These are phyloP conservation scores for Simplicillium aogashimaense DNA, from an alignment of 2,329 filamentous ascomycete genomes.

Conservation along the genomic window DNA sequence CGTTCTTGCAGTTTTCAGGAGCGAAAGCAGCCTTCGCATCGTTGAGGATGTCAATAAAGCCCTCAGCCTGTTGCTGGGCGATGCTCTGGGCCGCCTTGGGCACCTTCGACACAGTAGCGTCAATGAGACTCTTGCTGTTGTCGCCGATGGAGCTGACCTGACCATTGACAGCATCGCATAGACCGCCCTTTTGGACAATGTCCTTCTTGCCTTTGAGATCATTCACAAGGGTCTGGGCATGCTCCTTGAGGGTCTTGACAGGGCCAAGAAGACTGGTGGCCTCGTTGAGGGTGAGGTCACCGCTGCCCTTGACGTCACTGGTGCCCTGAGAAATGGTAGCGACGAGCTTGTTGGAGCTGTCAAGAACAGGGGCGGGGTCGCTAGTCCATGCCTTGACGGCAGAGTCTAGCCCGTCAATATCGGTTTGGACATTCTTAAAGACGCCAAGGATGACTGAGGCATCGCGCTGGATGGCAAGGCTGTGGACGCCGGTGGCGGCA, in stretches of 20 bases:
- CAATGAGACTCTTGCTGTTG: slow-evolving; percentile 1
- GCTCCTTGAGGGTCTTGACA: slow-evolving; percentile 11
- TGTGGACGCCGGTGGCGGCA: slow-evolving; percentile 1
- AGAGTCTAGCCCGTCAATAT: slow-evolving; percentile 9
- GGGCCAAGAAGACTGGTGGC: slow-evolving; percentile 9
- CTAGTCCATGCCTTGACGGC: slow-evolving; percentile 11
- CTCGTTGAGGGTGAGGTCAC: slow-evolving; percentile 10
- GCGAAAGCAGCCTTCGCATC: slow-evolving; percentile 1
- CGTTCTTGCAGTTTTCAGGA: not conserved
- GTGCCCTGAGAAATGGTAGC: slow-evolving; percentile 9
- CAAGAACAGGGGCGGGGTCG: slow-evolving; percentile 7
- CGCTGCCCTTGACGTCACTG: slow-evolving; percentile 5
- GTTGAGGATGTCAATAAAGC: not conserved
- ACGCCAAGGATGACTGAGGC: slow-evolving; percentile 3
- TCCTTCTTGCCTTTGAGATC: slow-evolving; percentile 9
- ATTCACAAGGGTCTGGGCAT: slow-evolving; percentile 10
- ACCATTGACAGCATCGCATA: not conserved
- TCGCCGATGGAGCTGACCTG: not conserved
- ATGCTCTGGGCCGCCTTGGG: not conserved
- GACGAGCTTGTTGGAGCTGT: slow-evolving; percentile 7
- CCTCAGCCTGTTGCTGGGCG: slow-evolving; percentile 2
- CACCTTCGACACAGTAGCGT: slow-evolving; percentile 3
- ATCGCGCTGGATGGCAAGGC: slow-evolving; percentile 1
- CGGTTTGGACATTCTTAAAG: slow-evolving; percentile 8
- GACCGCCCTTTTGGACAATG: not conserved